Evolutionary conservation across 345 rosid genomes (phyloP).

Genomic region (Orychophragmus violaceus): DNA sequence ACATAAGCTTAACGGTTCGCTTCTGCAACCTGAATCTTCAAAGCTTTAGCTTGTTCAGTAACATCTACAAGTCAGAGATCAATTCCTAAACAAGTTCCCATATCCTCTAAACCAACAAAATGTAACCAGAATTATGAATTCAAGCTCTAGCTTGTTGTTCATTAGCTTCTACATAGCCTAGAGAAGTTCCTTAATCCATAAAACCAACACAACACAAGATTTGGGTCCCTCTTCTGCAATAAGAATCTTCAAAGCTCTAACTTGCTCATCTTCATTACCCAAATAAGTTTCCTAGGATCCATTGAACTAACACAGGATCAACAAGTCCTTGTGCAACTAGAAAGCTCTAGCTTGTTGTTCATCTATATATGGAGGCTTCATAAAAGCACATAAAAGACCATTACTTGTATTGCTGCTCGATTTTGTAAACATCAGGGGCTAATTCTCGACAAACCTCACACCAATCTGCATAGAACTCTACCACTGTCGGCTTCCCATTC

Average conservation of each 20-base stretch:
- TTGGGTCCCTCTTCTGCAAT: neutral
- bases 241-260: neutral
- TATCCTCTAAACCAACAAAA: neutral
- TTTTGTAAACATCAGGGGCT: constrained; percentile 90
- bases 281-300: neutral
- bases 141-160: neutral
- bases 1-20: neutral
- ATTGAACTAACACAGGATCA: neutral
- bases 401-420: constrained; percentile 91
- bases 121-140: neutral
- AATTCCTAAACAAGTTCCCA: neutral
- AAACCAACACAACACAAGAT: neutral
- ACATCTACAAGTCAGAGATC: neutral
- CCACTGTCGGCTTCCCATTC: constrained; percentile 93
- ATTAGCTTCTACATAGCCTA: neutral
- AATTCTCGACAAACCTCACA: constrained; percentile 92
- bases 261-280: neutral
- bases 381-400: neutral
- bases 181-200: neutral
- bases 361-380: neutral
- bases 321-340: neutral
- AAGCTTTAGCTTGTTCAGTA: neutral
- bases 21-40: neutral
- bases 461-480: constrained; percentile 98
- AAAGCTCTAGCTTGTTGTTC: neutral